Evolutionary conservation across 2,329 filamentous ascomycete genomes (phyloP), one percentile per base, ranked within the genome.

Genomic region (Fusarium tjaetaba): DNA sequence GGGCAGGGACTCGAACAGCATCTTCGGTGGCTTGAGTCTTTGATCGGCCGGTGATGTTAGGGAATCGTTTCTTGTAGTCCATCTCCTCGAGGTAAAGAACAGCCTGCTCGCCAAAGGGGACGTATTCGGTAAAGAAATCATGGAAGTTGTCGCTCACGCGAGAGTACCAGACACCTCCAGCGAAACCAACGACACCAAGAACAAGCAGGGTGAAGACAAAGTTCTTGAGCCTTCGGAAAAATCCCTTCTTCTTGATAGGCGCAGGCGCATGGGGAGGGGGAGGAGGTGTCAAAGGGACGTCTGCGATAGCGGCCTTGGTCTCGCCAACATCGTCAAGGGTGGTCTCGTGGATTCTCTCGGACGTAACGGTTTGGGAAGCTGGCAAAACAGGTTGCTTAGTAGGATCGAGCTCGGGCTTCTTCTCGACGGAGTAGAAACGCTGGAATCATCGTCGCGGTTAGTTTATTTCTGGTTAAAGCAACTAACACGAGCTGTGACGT

Each of bases 81-180:
- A 93, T 90, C 85, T 99, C 96, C 84, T 99, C 96, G 59, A 99
- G 92, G 85, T 97, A 98, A 32, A 97, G 90, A 51, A 99, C 96
- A 24, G 93, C 93, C 81, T 97, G 94, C 85, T 99, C 96, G 79
- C 95, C 96, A 76, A 93, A 97, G 28, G 96, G 96, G 24, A 99
- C 85, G 82, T 96, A 99, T 85, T 98, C 95, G 78, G 95, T 98
- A 85, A 99, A 99, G 87, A 98, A 96, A 84, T 99, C 96, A 85
- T 99, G 96, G 89, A 98, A 99, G 85, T 94, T 97, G 86, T 99
- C 96, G 80, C 93, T 97, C 83, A 96, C 89, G 74, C 97, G 91
- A 62, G 96, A 96, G 83, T 97, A 96, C 87, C 93, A 97, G 62
- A 98, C 92, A 76, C 96, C 95, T 74, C 95, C 95, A 63, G 89